phyloP scores from a whole-genome alignment of 805 yeast genomes.

The Saturnispora dispora region DNA sequence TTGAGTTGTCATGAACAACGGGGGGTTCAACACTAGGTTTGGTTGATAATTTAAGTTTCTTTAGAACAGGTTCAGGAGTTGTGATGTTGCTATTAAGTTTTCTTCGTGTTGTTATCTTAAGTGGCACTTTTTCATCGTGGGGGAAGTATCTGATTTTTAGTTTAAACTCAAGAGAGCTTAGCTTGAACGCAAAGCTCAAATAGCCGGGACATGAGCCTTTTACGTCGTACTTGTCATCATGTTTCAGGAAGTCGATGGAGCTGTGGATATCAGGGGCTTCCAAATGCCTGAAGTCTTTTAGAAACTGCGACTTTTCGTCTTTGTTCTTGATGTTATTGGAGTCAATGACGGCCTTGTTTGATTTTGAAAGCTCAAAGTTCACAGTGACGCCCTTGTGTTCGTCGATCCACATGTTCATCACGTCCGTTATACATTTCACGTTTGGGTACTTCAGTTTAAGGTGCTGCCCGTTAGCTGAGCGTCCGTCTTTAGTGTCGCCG shows the following conservation, averaged over 20 bases:
- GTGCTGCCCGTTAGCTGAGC: neutral
- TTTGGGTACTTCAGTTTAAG: neutral
- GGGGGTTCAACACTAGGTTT: neutral
- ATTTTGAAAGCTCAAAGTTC: neutral
- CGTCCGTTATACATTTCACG: neutral
- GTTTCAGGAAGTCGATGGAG: slow-evolving; percentile 5
- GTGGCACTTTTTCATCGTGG: neutral
- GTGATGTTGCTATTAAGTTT: neutral
- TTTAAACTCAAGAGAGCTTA: slow-evolving; percentile 7
- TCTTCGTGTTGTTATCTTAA: neutral
- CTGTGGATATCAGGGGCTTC: slow-evolving; percentile 2
- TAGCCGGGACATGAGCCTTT: slow-evolving; percentile 5
- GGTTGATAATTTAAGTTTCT: neutral
- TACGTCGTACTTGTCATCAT: slow-evolving; percentile 2
- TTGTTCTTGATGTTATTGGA: slow-evolving; percentile 1
- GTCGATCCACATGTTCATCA: slow-evolving; percentile 5
- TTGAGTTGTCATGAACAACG: neutral
- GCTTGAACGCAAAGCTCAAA: slow-evolving; percentile 4
- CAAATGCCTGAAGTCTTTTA: slow-evolving; percentile 5
- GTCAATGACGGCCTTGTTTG: neutral
- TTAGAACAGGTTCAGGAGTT: neutral
- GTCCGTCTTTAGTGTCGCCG: neutral
- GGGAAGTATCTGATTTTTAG: slow-evolving; percentile 6
- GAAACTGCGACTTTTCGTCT: slow-evolving; percentile 2
- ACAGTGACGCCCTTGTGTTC: slow-evolving; percentile 1